Conservation (phyloP, 2,329 filamentous ascomycete genomes). For the Capronia coronata region DNA sequence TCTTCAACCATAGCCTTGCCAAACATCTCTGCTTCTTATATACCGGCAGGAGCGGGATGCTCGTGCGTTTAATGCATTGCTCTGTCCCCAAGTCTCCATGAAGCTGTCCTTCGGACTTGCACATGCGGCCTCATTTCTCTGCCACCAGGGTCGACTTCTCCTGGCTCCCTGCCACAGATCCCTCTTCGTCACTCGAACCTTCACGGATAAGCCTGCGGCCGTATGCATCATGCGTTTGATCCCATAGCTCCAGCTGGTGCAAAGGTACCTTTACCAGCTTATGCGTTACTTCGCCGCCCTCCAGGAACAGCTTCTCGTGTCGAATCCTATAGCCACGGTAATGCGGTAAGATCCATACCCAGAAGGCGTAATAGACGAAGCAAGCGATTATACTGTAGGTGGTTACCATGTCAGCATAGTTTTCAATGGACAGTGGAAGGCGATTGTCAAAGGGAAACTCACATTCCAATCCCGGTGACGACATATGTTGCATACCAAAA, state of each 20-base stretch:
- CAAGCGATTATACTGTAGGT: conserved; percentile 46
- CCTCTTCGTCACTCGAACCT: background rate
- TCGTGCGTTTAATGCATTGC: too few relatives aligned
- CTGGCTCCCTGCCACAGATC: background rate
- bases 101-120: too few relatives aligned
- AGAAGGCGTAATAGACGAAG: conserved; percentile 52
- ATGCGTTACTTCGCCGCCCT: conserved; percentile 45
- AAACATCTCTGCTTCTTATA: too few relatives aligned
- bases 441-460: conserved; percentile 34
- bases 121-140: background rate
- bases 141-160: background rate
- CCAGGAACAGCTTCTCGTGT: conserved; percentile 49
- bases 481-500: conserved; percentile 70
- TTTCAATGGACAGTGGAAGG: too few relatives aligned
- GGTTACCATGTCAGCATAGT: background rate
- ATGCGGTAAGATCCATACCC: conserved; percentile 52
- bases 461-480: conserved; percentile 59
- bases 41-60: too few relatives aligned
- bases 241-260: conserved; percentile 50
- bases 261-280: conserved; percentile 51
- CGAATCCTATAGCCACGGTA: conserved; percentile 50
- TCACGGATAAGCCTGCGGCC: conserved; percentile 22
- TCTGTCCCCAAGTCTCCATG: too few relatives aligned
- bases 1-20: too few relatives aligned
- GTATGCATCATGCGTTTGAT: conserved; percentile 51